phyloP scores from a whole-genome alignment of 805 yeast species.

The Yarrowia divulgata region DNA sequence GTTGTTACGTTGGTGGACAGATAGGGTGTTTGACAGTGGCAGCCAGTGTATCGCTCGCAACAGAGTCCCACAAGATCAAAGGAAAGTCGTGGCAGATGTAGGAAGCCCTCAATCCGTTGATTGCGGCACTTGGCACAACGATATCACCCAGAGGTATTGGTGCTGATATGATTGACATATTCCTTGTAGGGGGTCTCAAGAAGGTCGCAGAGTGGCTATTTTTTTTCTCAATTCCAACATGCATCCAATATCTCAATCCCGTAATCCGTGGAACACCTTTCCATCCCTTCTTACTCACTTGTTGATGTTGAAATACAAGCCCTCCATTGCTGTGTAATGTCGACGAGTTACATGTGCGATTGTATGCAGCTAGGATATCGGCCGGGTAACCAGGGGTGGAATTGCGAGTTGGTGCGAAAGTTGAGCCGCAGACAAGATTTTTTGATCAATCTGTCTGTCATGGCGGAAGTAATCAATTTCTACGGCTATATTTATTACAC shows the following conservation, averaged over 20 bases:
- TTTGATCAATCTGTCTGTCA: neutral
- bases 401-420: neutral
- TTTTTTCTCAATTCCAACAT: neutral
- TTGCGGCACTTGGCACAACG: no score
- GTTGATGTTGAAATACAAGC: slow-evolving; percentile 87
- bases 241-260: neutral
- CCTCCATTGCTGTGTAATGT: slow-evolving; percentile 70
- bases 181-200: no score
- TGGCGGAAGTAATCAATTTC: neutral
- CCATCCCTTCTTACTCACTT: slow-evolving; percentile 48
- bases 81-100: no score
- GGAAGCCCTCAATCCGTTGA: no score
- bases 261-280: neutral
- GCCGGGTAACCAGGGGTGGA: slow-evolving; percentile 32
- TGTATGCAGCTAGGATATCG: slow-evolving; percentile 28
- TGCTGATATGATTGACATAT: no score
- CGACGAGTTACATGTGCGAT: slow-evolving; percentile 36
- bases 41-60: no score
- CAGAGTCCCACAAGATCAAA: no score
- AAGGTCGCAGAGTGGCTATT: neutral
- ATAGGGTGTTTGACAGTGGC: no score
- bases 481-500: neutral
- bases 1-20: no score
- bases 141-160: no score
- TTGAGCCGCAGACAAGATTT: neutral